phyloP scores from a whole-genome alignment of 371 early-diverging fungal genomes.

The Mortierella sp. region DNA sequence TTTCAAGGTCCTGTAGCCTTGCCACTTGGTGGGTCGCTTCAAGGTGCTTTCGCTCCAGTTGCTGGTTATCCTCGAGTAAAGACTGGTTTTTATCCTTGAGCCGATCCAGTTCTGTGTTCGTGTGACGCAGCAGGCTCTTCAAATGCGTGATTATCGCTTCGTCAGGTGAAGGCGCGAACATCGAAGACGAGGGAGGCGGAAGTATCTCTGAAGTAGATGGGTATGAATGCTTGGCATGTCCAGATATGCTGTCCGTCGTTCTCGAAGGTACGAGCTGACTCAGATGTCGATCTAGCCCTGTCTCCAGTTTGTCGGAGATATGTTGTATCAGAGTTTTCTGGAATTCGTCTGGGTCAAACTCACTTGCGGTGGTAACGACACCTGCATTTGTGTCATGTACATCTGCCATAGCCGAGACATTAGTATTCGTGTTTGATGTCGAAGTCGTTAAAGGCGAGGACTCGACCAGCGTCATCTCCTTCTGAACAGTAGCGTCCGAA shows the following conservation, averaged over 20 bases:
- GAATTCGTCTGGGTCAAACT: conserved; percentile 36
- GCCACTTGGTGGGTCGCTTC: conserved; percentile 22
- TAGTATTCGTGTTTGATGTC: conserved; percentile 1
- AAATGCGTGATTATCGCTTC: conserved; percentile 10
- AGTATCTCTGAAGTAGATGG: not conserved
- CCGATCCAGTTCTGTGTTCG: conserved; percentile 10
- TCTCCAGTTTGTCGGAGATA: conserved; percentile 25
- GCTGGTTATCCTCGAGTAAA: conserved; percentile 16
- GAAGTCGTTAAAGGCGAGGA: too few species aligned
- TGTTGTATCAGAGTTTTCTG: conserved; percentile 18
- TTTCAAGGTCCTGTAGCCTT: conserved; percentile 19
- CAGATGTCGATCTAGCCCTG: conserved; percentile 23
- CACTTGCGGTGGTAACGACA: not conserved
- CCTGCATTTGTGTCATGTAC: not conserved
- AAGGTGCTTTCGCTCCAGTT: conserved; percentile 17
- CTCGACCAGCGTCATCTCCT: too few species aligned
- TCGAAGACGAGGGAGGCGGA: not conserved
- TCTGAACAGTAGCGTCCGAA: too few species aligned
- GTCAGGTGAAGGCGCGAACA: not conserved
- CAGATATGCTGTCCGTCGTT: not conserved
- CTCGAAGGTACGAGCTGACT: conserved; percentile 10
- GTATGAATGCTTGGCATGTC: not conserved
- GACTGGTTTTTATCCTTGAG: conserved; percentile 23
- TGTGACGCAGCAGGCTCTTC: not conserved
- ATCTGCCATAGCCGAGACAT: not conserved